These are phyloP conservation scores for Aspergillus leporis DNA, from an alignment of 495 filamentous ascomycete species.

Conservation along the genomic window DNA sequence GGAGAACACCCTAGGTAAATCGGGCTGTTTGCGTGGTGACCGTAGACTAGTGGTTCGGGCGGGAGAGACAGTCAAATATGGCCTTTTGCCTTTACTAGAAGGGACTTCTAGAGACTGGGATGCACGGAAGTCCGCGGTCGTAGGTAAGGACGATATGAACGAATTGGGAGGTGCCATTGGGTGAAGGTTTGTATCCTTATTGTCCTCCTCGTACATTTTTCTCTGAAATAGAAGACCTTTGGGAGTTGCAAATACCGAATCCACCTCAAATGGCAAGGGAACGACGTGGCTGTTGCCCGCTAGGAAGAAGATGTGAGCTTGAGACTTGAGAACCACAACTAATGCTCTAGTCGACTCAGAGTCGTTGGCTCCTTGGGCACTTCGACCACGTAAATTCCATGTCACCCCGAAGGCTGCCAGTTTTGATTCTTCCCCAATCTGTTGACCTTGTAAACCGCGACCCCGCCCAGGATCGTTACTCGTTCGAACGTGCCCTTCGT, in stretches of 20 bases:
- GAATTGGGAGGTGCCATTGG: conserved; percentile 70
- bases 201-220: conserved; percentile 51
- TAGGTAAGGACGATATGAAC: conserved; percentile 65
- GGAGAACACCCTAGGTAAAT: conserved; percentile 78
- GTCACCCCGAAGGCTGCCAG: conserved; percentile 19
- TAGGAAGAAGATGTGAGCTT: conserved; percentile 93
- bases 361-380: conserved; percentile 20
- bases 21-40: conserved; percentile 43
- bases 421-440: conserved; percentile 17
- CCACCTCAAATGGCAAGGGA: conserved; percentile 91
- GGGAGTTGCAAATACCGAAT: conserved; percentile 79
- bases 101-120: conserved; percentile 49
- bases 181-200: conserved; percentile 19
- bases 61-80: conserved; percentile 34
- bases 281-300: conserved; percentile 84
- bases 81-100: conserved; percentile 38
- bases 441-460: conserved; percentile 21
- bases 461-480: conserved; percentile 10
- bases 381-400: conserved; percentile 26
- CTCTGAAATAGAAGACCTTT: conserved; percentile 82
- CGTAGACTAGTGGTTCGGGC: conserved; percentile 26
- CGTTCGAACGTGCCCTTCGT: neutral
- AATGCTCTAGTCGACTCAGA: conserved; percentile 57
- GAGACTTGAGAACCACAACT: conserved; percentile 88
- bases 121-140: conserved; percentile 30